Percentiles rank a stretch among this genome's conserved stretches.
phyloP scores from a whole-genome alignment of 2,329 filamentous ascomycete genomes.

The Pezicula radicicola region DNA sequence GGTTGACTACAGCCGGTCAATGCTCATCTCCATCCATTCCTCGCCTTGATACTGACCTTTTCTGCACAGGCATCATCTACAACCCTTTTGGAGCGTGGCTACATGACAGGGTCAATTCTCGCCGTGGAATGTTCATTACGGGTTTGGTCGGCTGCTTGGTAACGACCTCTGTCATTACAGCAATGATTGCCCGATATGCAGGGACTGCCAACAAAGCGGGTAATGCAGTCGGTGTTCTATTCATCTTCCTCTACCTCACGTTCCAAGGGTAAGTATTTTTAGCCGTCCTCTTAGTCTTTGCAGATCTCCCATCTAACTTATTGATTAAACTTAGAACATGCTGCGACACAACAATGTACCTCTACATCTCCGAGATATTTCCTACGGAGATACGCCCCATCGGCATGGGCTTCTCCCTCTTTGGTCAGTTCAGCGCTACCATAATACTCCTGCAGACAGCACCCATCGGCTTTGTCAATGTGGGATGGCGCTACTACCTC shows the following conservation, averaged over 20 bases:
- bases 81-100: conserved; percentile 47
- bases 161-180: conserved; percentile 31
- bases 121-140: conserved; percentile 40
- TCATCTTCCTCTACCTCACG: conserved; percentile 45
- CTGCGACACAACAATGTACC: conserved; percentile 38
- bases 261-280: conserved; percentile 36
- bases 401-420: conserved; percentile 48
- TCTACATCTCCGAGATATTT: conserved; percentile 36
- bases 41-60: background rate
- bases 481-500: conserved; percentile 49
- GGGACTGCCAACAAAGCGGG: conserved; percentile 36
- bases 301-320: background rate
- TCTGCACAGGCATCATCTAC: conserved; percentile 34
- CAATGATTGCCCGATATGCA: conserved; percentile 32
- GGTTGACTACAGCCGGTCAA: conserved; percentile 41
- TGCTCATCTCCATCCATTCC: background rate
- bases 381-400: conserved; percentile 47
- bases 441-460: conserved; percentile 46
- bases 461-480: conserved; percentile 37
- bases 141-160: conserved; percentile 39
- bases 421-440: conserved; percentile 44
- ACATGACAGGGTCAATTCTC: conserved; percentile 42
- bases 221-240: conserved; percentile 36
- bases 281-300: background rate
- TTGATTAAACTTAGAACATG: conserved; percentile 26